phyloP scores from a whole-genome alignment of 2,329 filamentous ascomycete genomes.

The Onygenales sp. region DNA sequence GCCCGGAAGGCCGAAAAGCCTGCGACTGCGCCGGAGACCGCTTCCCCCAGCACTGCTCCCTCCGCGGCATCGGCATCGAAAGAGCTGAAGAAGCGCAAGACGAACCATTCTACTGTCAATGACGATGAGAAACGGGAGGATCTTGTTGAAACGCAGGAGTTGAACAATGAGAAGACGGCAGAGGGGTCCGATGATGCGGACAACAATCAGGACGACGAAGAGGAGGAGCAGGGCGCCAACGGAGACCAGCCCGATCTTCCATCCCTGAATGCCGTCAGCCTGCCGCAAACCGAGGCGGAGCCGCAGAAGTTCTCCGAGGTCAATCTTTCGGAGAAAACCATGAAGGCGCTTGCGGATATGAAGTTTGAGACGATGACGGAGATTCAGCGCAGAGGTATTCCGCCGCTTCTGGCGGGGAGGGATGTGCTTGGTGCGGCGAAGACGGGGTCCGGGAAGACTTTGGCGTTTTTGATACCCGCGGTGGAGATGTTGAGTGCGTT shows the following conservation, averaged over 20 bases:
- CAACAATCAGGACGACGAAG: constrained; percentile 22
- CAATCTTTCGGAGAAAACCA: constrained; percentile 77
- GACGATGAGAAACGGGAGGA: constrained; percentile 23
- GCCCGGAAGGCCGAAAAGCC: constrained; percentile 16
- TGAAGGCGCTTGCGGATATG: constrained; percentile 84
- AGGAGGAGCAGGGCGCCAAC: constrained; percentile 16
- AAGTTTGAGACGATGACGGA: constrained; percentile 92
- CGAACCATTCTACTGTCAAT: constrained; percentile 26
- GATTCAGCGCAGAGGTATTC: constrained; percentile 81
- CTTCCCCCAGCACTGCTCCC: constrained; percentile 11
- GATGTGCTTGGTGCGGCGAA: constrained; percentile 94
- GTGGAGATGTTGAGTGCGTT: constrained; percentile 86
- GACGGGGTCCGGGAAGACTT: constrained; percentile 90
- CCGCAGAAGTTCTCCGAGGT: constrained; percentile 70
- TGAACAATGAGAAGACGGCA: constrained; percentile 10
- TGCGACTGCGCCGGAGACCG: constrained; percentile 14
- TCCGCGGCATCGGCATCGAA: constrained; percentile 14
- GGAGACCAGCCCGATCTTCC: constrained; percentile 39
- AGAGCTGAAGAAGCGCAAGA: constrained; percentile 29
- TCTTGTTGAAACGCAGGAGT: constrained; percentile 13
- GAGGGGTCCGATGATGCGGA: constrained; percentile 16
- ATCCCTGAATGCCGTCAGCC: constrained; percentile 40
- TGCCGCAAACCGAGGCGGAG: constrained; percentile 51
- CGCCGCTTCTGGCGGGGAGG: constrained; percentile 75
- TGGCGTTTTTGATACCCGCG: constrained; percentile 88